Conservation (phyloP, 345 rosid genomes). For the Ricinus communis region DNA sequence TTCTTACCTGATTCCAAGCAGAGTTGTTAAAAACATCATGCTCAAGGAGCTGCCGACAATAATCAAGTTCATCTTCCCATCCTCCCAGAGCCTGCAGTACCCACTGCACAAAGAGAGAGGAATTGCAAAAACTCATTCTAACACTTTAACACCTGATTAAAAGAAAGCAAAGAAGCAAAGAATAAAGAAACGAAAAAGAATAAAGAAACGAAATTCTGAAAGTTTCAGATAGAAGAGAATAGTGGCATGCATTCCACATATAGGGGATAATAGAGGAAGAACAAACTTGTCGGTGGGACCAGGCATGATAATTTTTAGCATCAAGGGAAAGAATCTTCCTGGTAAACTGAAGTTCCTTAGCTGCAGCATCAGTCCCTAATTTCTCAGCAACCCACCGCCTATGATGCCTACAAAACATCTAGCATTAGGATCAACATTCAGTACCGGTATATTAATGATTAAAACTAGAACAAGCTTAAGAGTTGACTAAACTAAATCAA, state of each 20-base stretch:
- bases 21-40: slow-evolving; percentile 87
- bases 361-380: slow-evolving; percentile 61
- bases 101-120: slow-evolving; percentile 55
- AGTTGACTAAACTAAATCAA: slow-evolving; percentile 8
- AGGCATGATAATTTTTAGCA: slow-evolving; percentile 88
- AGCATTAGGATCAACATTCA: background rate
- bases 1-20: slow-evolving; percentile 90
- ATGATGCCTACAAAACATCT: slow-evolving; percentile 68
- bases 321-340: slow-evolving; percentile 57
- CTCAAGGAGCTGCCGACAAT: slow-evolving; percentile 66
- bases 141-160: background rate
- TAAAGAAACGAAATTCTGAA: background rate
- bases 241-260: background rate
- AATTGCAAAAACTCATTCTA: background rate
- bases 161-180: background rate
- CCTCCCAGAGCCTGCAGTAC: slow-evolving; percentile 77
- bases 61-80: slow-evolving; percentile 87
- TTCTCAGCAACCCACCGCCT: slow-evolving; percentile 93
- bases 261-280: background rate
- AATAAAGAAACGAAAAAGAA: background rate
- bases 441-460: background rate
- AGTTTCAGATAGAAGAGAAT: background rate
- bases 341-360: slow-evolving; percentile 67
- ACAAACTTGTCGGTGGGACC: slow-evolving; percentile 97
- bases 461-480: background rate